Percentiles rank a stretch among this genome's conserved stretches.
Conservation (phyloP, 2,329 filamentous ascomycete species). For the Fusarium ramigenum region DNA sequence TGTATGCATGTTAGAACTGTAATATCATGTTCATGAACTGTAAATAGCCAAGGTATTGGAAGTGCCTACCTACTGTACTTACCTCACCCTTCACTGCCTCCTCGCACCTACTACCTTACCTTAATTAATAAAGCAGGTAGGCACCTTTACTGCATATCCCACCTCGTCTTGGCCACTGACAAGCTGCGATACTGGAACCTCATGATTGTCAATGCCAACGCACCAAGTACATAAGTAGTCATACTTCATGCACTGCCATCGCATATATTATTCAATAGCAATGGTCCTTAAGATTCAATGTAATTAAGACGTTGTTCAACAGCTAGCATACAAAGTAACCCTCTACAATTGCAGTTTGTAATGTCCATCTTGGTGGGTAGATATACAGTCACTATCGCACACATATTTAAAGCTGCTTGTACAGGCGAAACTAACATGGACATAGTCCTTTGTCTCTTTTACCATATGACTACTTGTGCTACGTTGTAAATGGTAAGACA, state of each 20-base stretch:
- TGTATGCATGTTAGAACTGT: constrained; percentile 35
- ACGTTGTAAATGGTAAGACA: constrained; percentile 1
- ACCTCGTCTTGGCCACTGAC: background rate
- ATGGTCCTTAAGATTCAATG: background rate
- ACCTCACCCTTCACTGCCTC: too few relatives aligned
- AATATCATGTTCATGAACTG: constrained; percentile 6
- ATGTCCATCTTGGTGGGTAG: background rate
- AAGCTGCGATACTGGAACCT: background rate
- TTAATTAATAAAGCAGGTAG: too few relatives aligned
- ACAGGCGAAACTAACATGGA: background rate
- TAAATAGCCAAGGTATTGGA: constrained; percentile 9
- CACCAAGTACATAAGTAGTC: background rate
- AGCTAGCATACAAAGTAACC: background rate
- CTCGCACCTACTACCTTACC: too few relatives aligned
- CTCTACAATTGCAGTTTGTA: background rate
- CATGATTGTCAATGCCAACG: background rate
- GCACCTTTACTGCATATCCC: background rate
- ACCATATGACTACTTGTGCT: constrained; percentile 7
- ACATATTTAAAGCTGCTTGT: background rate
- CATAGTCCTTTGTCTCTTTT: constrained; percentile 14
- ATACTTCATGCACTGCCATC: background rate
- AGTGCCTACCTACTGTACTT: background rate
- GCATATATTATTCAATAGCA: background rate
- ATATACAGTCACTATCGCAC: background rate
- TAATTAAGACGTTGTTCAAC: background rate